Percentiles rank a stretch among this genome's conserved stretches.
Conservation (phyloP, 305 asterid species). For the Fraxinus floribunda region DNA sequence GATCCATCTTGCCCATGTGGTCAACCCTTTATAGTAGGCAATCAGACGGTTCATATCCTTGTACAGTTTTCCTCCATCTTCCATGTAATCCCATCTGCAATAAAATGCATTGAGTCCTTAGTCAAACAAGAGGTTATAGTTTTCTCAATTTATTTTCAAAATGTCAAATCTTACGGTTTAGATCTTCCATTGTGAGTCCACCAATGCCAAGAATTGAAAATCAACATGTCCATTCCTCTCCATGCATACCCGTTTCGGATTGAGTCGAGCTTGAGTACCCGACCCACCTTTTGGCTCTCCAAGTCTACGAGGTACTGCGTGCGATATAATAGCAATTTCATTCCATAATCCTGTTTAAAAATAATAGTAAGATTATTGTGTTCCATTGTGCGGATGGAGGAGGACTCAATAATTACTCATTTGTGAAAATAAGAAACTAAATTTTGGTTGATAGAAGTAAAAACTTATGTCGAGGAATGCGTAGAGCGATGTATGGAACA, state of each 20-base stretch:
- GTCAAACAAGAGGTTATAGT: background rate
- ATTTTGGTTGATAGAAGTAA: background rate
- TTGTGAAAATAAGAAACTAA: background rate
- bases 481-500: background rate
- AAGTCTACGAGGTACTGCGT: conserved; percentile 75
- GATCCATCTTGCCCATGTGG: conserved; percentile 34
- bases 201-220: conserved; percentile 60
- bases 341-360: conserved; percentile 56
- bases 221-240: conserved; percentile 45
- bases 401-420: background rate
- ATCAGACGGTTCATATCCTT: conserved; percentile 33
- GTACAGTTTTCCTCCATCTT: conserved; percentile 15
- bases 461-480: background rate
- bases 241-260: conserved; percentile 43
- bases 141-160: background rate
- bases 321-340: conserved; percentile 60
- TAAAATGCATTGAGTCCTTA: background rate
- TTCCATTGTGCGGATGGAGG: background rate
- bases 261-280: conserved; percentile 40
- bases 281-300: conserved; percentile 43
- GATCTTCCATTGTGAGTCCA: conserved; percentile 46
- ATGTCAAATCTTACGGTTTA: background rate
- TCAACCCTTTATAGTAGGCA: conserved; percentile 32
- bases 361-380: background rate
- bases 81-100: conserved; percentile 31